A percentile compares a stretch with the other conserved stretches of the same genome.
Evolutionary conservation across 116 monocot genomes (phyloP).

Genomic region (Cymodocea nodosa): DNA sequence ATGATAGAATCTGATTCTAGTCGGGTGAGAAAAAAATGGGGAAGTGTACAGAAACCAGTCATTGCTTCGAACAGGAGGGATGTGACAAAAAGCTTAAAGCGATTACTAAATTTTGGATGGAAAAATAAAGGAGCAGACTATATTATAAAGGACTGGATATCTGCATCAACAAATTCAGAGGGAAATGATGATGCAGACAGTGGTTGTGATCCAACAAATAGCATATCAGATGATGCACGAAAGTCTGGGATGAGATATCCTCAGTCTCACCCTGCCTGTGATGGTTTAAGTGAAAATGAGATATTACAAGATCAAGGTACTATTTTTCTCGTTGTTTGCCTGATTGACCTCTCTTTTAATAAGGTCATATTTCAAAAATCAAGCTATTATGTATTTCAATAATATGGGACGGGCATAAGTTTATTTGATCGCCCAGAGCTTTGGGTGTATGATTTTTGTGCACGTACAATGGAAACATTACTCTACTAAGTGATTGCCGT

Average conservation of each 20-base stretch:
- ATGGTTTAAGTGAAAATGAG: conserved; percentile 51
- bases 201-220: conserved; percentile 35
- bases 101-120: conserved; percentile 89
- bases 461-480: too few relatives aligned
- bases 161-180: conserved; percentile 89
- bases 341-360: not conserved
- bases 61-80: conserved; percentile 52
- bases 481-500: too few relatives aligned
- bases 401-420: too few relatives aligned
- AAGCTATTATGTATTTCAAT: too few relatives aligned
- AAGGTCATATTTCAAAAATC: too few relatives aligned
- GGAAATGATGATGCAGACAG: conserved; percentile 87
- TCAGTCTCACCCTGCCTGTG: conserved; percentile 21
- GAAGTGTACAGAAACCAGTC: conserved; percentile 73
- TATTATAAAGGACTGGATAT: conserved; percentile 75
- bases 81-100: conserved; percentile 80
- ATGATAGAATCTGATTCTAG: conserved; percentile 62
- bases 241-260: conserved; percentile 68
- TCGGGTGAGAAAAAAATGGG: conserved; percentile 92
- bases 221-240: conserved; percentile 47
- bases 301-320: conserved; percentile 74
- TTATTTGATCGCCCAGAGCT: too few relatives aligned
- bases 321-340: not conserved
- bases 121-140: conserved; percentile 57
- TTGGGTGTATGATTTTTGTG: too few relatives aligned